Evolutionary conservation across 1,284 basidiomycete genomes (phyloP).

Genomic region (Cerioporus squamosus): DNA sequence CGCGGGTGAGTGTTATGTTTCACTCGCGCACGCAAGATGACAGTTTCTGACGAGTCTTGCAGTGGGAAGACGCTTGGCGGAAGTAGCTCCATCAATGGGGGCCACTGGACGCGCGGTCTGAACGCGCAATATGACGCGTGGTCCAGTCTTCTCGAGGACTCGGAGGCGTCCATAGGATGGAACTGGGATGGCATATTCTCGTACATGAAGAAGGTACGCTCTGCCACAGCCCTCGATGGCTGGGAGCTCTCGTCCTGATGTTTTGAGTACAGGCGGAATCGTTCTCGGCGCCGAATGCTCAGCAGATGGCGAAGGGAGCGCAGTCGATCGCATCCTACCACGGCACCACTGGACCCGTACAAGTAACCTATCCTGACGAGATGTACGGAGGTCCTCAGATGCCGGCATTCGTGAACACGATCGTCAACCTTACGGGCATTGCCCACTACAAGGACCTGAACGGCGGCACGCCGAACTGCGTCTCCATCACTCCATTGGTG

Average conservation of each 20-base stretch:
- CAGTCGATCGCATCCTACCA: slow-evolving; percentile 51
- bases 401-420: slow-evolving; percentile 51
- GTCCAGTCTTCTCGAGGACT: slow-evolving; percentile 51
- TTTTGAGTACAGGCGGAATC: slow-evolving; percentile 46
- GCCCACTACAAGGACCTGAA: slow-evolving; percentile 52
- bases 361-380: slow-evolving; percentile 50
- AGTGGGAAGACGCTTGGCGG: slow-evolving; percentile 58
- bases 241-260: background rate
- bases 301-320: slow-evolving; percentile 53
- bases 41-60: background rate
- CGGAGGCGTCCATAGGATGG: slow-evolving; percentile 55
- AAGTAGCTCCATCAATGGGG: slow-evolving; percentile 63
- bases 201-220: slow-evolving; percentile 49
- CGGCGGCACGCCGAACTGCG: slow-evolving; percentile 60
- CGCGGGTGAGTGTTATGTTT: slow-evolving; percentile 41
- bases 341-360: slow-evolving; percentile 57
- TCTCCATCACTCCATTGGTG: slow-evolving; percentile 55
- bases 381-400: slow-evolving; percentile 67
- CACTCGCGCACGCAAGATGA: background rate
- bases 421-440: slow-evolving; percentile 52
- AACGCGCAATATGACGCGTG: slow-evolving; percentile 64
- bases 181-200: slow-evolving; percentile 56
- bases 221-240: too few relatives aligned
- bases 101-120: slow-evolving; percentile 57
- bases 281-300: slow-evolving; percentile 57